phyloP scores from a whole-genome alignment of 169 alveolate genomes.

The Perkinsus marinus region DNA sequence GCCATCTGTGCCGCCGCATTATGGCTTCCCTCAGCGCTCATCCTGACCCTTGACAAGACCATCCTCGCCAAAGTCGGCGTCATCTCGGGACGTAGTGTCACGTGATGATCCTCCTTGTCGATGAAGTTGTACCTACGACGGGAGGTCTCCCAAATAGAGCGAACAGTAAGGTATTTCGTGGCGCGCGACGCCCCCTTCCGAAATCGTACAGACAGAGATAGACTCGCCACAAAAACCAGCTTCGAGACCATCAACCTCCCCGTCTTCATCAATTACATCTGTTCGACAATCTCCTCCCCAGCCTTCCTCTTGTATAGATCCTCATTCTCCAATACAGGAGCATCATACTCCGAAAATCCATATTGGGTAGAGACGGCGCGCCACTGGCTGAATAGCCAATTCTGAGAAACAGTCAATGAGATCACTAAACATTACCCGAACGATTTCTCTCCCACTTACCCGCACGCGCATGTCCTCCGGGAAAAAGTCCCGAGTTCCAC shows the following conservation, averaged over 20 bases:
- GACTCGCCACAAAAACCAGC: too few species aligned
- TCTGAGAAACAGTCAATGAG: neutral
- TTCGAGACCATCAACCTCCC: too few species aligned
- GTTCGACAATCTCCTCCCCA: constrained; percentile 28
- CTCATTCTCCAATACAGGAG: constrained; percentile 24
- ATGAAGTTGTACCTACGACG: constrained; percentile 13
- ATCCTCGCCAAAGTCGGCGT: constrained; percentile 23
- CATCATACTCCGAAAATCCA: neutral
- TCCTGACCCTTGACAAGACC: constrained; percentile 21
- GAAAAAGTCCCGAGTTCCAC: constrained; percentile 28
- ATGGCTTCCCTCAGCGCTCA: constrained; percentile 1
- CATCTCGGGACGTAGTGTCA: constrained; percentile 28
- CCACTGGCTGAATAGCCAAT: neutral
- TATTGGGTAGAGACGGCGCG: neutral
- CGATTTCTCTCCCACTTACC: too few species aligned
- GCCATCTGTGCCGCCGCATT: constrained; percentile 7
- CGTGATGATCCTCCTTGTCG: constrained; percentile 21
- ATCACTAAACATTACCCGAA: neutral
- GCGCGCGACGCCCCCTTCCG: too few species aligned
- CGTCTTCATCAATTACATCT: constrained; percentile 12
- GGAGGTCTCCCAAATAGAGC: neutral
- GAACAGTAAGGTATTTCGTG: too few species aligned
- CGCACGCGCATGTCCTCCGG: constrained; percentile 10
- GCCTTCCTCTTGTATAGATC: constrained; percentile 23
- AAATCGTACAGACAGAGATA: too few species aligned